Conservation (phyloP, 495 filamentous ascomycete species). For the Rusavskia elegans region DNA sequence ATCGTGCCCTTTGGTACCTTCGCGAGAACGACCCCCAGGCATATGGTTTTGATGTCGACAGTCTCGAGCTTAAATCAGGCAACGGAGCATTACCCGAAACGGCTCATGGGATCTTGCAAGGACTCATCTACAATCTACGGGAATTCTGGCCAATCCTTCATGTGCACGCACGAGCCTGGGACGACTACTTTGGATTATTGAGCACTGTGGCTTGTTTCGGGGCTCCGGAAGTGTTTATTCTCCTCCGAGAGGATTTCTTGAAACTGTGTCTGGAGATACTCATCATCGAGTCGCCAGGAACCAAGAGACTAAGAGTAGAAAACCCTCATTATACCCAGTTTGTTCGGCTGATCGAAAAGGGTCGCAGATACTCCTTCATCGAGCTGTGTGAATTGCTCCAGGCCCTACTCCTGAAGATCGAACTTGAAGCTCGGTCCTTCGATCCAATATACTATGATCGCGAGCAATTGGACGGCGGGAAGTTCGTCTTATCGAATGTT, state of each 20-base stretch:
- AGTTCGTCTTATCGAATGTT: slow-evolving; percentile 21
- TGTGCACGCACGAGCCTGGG: slow-evolving; percentile 47
- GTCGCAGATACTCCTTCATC: slow-evolving; percentile 27
- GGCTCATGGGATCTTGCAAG: slow-evolving; percentile 30
- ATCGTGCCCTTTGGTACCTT: slow-evolving; percentile 35
- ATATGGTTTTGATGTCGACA: slow-evolving; percentile 23
- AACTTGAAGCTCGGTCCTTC: slow-evolving; percentile 14
- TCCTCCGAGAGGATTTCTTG: slow-evolving; percentile 42
- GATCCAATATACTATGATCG: slow-evolving; percentile 7
- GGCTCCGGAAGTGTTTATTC: slow-evolving; percentile 29
- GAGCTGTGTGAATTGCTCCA: slow-evolving; percentile 30
- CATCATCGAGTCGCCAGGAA: slow-evolving; percentile 39
- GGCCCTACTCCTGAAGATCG: slow-evolving; percentile 24
- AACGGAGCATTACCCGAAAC: slow-evolving; percentile 14
- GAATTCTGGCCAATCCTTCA: slow-evolving; percentile 41
- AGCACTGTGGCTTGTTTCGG: slow-evolving; percentile 42
- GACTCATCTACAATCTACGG: slow-evolving; percentile 34
- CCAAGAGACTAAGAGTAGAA: slow-evolving; percentile 30
- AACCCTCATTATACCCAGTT: slow-evolving; percentile 37
- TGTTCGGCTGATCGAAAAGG: slow-evolving; percentile 39
- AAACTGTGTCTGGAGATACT: slow-evolving; percentile 43
- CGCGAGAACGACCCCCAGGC: slow-evolving; percentile 23
- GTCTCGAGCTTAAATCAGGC: slow-evolving; percentile 11
- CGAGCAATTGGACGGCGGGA: slow-evolving; percentile 17
- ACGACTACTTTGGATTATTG: slow-evolving; percentile 64